A percentile compares a stretch with the other conserved stretches of the same genome.
Evolutionary conservation across 371 early-diverging fungal species (phyloP).

Genomic region (Antonospora locustae): DNA sequence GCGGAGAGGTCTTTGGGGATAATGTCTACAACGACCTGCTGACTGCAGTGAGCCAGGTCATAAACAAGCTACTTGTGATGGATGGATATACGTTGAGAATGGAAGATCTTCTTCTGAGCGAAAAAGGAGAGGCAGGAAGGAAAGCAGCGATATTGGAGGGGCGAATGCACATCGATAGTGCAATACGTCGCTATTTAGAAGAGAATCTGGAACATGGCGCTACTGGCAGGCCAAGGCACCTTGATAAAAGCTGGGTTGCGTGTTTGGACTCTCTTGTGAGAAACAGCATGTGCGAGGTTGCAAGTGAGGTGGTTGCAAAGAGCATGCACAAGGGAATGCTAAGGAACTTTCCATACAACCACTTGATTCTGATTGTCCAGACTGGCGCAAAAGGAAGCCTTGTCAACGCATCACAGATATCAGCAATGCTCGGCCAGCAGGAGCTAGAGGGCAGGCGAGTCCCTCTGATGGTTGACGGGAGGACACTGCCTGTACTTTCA

Average conservation of each 20-base stretch:
- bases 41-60: slow-evolving; percentile 75
- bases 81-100: slow-evolving; percentile 88
- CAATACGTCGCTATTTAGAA: background rate
- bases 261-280: slow-evolving; percentile 29
- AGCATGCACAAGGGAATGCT: slow-evolving; percentile 70
- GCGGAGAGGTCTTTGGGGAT: slow-evolving; percentile 87
- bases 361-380: slow-evolving; percentile 92
- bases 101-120: slow-evolving; percentile 76
- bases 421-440: slow-evolving; percentile 92
- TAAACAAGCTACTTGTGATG: slow-evolving; percentile 72
- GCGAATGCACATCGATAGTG: slow-evolving; percentile 58
- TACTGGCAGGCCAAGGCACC: slow-evolving; percentile 10
- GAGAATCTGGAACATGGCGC: background rate
- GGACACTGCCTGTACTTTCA: slow-evolving; percentile 81
- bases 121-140: slow-evolving; percentile 25
- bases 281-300: slow-evolving; percentile 25
- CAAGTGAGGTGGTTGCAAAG: slow-evolving; percentile 36
- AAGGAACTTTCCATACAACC: slow-evolving; percentile 76
- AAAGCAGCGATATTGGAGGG: slow-evolving; percentile 58
- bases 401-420: slow-evolving; percentile 94
- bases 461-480: slow-evolving; percentile 86
- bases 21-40: slow-evolving; percentile 73
- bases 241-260: slow-evolving; percentile 13
- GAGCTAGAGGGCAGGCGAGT: slow-evolving; percentile 96
- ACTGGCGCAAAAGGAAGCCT: slow-evolving; percentile 95